Evolutionary conservation across 2,329 filamentous ascomycete genomes (phyloP), one percentile per base, ranked within the genome.

Genomic region (Paecilomyces sp.): DNA sequence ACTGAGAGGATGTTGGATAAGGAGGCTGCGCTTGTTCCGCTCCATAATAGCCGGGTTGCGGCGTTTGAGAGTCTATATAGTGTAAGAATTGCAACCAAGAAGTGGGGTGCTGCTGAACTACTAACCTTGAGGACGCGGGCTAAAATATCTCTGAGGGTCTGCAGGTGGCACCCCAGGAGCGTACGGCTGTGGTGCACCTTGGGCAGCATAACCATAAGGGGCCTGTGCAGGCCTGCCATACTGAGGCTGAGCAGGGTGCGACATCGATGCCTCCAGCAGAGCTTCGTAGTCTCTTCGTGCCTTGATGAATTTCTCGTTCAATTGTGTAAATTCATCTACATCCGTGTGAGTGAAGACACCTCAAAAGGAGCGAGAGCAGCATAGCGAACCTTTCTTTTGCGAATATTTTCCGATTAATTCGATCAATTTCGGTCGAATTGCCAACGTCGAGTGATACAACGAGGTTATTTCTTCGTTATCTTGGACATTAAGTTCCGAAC

Each of bases 221-320:
- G 71, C 66, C 59, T 77, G 75, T 24, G 67, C 68, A 55, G 76
- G 78, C 65, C 90, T 86, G 67, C 89, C 88, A 71, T 93, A 94
- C 65, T 83, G 85, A 54, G 88, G 85, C 69, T 90, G 89, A 57
- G 90, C 86, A n/a, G 92, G 89, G 66, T 97, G 93, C 1, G 92
- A 87, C 93, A 99, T 97, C 59, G 93, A 97, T 18, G 91, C 89
- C 75, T 99, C 94, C 22, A 99, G 81, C n/a, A 99, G 83, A 31
- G 90, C 88, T 77, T 99, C 94, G 73, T 99, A 99, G 76, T 99
- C 94, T 68, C 93, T 86, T 64, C 94, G 88, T 54, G 94, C 94
- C 77, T 99, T 99, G 81, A 99, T 97, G 75, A 99, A 99, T 78
- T 97, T 97, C 75, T 99, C 94, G 70, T 99, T 99, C 63, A 99